A percentile compares a stretch with the other conserved stretches of the same genome.
Evolutionary conservation across 352 stramenopile species (phyloP).

Genomic region (Phytophthora hibernalis): DNA sequence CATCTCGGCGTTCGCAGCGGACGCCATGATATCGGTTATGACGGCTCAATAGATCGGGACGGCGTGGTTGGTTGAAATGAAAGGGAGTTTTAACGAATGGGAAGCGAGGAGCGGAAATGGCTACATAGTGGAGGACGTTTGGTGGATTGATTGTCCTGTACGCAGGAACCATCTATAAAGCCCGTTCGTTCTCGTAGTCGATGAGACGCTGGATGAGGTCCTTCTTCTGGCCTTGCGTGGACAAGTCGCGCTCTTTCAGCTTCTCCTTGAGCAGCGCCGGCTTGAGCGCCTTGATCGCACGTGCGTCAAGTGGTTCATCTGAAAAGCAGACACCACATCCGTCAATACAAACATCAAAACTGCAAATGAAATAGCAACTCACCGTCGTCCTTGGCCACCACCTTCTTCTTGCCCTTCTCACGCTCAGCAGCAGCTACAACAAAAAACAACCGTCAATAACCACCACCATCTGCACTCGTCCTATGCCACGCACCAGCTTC

Average conservation of each 20-base stretch:
- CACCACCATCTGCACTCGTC: too few relatives aligned
- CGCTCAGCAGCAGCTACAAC: conserved; percentile 59
- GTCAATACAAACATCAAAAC: neutral
- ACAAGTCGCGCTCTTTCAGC: conserved; percentile 85
- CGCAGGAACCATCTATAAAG: conserved; percentile 60
- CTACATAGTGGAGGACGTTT: conserved; percentile 11
- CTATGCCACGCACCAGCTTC: conserved; percentile 65
- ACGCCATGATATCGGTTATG: conserved; percentile 43
- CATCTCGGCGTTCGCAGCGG: conserved; percentile 75
- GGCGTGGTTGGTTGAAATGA: conserved; percentile 20
- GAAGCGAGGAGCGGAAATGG: neutral
- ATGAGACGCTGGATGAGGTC: conserved; percentile 90
- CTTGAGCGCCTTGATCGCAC: conserved; percentile 89
- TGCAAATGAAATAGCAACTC: conserved; percentile 19
- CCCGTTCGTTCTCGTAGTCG: conserved; percentile 88
- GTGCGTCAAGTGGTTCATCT: conserved; percentile 84
- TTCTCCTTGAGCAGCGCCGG: conserved; percentile 90
- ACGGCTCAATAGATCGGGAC: conserved; percentile 1
- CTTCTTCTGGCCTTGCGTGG: conserved; percentile 90
- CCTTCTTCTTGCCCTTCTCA: conserved; percentile 73
- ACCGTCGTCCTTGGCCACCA: conserved; percentile 69
- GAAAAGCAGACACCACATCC: neutral
- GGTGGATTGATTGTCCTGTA: conserved; percentile 16
- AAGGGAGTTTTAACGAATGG: conserved; percentile 6
- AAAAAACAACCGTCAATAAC: neutral